Percentiles rank a stretch among this genome's conserved stretches.
Conservation (phyloP, 192 early-diverging fungal genomes). For the Backusella parvicylindrica region DNA sequence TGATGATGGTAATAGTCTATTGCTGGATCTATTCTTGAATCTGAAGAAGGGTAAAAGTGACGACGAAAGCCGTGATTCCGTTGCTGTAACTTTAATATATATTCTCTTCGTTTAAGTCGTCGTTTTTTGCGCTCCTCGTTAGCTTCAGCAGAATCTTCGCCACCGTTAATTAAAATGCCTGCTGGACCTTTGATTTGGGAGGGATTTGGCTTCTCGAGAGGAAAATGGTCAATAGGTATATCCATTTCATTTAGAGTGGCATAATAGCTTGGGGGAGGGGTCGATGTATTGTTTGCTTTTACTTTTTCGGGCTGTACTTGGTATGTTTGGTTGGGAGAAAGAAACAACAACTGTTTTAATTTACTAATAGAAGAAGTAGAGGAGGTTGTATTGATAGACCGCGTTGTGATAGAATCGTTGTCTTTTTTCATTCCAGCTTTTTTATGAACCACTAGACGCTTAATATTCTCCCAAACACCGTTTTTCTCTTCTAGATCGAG, state of each 20-base stretch:
- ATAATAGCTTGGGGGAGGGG: background rate
- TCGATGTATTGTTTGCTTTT: background rate
- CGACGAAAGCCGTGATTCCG: background rate
- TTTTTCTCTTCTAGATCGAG: background rate
- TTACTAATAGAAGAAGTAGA: constrained; percentile 1
- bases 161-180: constrained; percentile 18
- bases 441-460: background rate
- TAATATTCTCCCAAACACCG: constrained; percentile 1
- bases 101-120: background rate
- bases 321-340: background rate
- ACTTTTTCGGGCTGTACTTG: background rate
- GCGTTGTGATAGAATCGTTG: background rate
- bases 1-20: constrained; percentile 1
- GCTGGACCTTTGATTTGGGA: background rate
- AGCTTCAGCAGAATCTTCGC: constrained; percentile 14
- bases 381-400: background rate
- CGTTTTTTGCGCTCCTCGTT: constrained; percentile 10
- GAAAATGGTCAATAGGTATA: background rate
- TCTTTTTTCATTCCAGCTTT: background rate
- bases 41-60: background rate
- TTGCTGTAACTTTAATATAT: constrained; percentile 15
- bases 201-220: background rate
- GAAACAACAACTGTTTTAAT: background rate
- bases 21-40: background rate
- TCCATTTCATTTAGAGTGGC: background rate